These are phyloP conservation scores for Guadua angustifolia DNA, from an alignment of 176 grass and related monocot species.

Conservation along the genomic window DNA sequence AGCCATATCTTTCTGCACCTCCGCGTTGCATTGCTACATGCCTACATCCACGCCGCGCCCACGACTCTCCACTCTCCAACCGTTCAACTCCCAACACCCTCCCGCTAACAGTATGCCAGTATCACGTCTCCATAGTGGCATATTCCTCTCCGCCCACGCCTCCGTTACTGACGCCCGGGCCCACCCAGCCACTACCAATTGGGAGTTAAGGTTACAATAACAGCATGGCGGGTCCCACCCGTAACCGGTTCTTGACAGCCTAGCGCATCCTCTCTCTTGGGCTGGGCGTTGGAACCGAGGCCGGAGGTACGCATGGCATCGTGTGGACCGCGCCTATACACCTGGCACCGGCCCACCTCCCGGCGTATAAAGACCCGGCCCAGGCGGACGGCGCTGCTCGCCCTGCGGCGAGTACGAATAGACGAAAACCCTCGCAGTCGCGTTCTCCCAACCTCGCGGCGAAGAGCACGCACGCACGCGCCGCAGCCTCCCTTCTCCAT, in stretches of 20 bases:
- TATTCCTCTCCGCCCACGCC: slow-evolving; percentile 20
- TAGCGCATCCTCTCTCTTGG: neutral
- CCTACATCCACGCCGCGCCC: too few species aligned
- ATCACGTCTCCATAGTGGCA: neutral
- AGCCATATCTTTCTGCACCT: too few species aligned
- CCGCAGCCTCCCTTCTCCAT: slow-evolving; percentile 30
- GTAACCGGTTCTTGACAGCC: neutral
- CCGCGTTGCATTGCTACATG: too few species aligned
- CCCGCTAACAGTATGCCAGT: too few species aligned
- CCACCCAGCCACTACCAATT: neutral
- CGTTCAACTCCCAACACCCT: too few species aligned
- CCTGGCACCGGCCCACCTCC: slow-evolving; percentile 15
- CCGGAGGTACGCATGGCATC: slow-evolving; percentile 3
- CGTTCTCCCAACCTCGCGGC: neutral
- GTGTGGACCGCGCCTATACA: slow-evolving; percentile 41
- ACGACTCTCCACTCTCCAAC: too few species aligned
- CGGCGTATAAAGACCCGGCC: slow-evolving; percentile 57
- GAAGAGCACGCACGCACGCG: slow-evolving; percentile 1
- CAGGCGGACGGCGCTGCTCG: neutral
- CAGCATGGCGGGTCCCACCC: neutral
- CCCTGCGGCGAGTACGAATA: neutral
- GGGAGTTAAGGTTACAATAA: too few species aligned
- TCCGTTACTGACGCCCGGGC: neutral
- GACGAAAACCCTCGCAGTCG: neutral
- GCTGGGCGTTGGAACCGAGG: slow-evolving; percentile 59